These are phyloP conservation scores for Aureobasidium mangrovei DNA, from an alignment of 2,329 filamentous ascomycete genomes.

Conservation along the genomic window DNA sequence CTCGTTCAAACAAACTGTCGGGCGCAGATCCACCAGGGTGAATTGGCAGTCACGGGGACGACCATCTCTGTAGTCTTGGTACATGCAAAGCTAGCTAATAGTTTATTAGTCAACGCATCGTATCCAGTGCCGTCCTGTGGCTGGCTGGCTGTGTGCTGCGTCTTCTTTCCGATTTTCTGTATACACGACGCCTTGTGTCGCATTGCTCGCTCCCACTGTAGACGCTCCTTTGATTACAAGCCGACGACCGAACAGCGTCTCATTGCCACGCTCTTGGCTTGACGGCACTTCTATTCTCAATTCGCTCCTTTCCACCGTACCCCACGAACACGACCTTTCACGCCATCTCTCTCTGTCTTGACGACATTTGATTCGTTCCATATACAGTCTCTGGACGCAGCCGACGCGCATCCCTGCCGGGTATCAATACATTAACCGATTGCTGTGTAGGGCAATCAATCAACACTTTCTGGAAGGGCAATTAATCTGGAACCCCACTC, in stretches of 20 bases:
- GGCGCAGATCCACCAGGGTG: no score
- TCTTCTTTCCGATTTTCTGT: neutral
- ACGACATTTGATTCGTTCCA: neutral
- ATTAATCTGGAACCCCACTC: constrained; percentile 12
- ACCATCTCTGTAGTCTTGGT: neutral
- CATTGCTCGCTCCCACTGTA: neutral
- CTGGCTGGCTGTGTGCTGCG: neutral
- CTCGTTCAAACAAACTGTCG: no score
- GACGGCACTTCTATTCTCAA: neutral
- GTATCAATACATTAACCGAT: constrained; percentile 1
- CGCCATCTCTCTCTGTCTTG: neutral
- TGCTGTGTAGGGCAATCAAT: constrained; percentile 3
- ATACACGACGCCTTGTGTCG: neutral
- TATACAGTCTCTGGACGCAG: neutral
- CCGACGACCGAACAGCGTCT: neutral
- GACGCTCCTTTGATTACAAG: constrained; percentile 2
- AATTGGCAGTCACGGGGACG: neutral
- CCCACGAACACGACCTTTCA: constrained; percentile 1
- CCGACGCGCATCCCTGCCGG: constrained; percentile 1
- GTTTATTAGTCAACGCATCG: constrained; percentile 12
- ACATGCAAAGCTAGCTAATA: neutral
- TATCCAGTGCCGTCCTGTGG: constrained; percentile 1
- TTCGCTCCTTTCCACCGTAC: neutral
- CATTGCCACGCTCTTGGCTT: constrained; percentile 10
- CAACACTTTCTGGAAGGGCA: constrained; percentile 7